A percentile compares a stretch with the other conserved stretches of the same genome.
Conservation (phyloP, 352 stramenopile genomes). For the Phytophthora megakarya region DNA sequence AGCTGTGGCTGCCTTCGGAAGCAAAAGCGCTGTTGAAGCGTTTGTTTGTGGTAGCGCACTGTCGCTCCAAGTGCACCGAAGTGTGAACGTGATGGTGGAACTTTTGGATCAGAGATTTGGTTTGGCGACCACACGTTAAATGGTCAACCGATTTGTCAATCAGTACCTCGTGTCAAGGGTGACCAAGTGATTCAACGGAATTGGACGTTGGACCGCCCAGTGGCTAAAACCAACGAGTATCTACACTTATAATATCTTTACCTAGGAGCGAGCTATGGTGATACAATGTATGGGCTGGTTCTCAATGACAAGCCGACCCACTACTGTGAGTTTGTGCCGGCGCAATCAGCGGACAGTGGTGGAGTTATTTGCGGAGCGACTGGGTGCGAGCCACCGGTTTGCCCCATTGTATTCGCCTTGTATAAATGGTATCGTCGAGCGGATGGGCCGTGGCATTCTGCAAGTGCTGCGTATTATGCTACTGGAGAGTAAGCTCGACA, state of each 20-base stretch:
- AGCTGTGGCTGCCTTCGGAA: constrained; percentile 1
- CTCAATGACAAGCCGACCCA: constrained; percentile 8
- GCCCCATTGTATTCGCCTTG: too few relatives aligned
- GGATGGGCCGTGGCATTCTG: constrained; percentile 13
- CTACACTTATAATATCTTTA: constrained; percentile 14
- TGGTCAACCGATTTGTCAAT: constrained; percentile 8
- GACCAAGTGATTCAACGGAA: not conserved
- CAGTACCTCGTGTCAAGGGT: constrained; percentile 12
- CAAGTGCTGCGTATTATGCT: constrained; percentile 10
- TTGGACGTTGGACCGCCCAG: not conserved
- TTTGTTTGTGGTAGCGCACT: constrained; percentile 11
- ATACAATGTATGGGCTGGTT: constrained; percentile 5
- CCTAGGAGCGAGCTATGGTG: constrained; percentile 23
- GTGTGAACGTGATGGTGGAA: constrained; percentile 18
- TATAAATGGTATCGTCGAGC: too few relatives aligned
- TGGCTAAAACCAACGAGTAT: constrained; percentile 1
- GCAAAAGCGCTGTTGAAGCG: not conserved
- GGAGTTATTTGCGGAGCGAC: too few relatives aligned
- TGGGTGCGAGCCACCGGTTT: too few relatives aligned
- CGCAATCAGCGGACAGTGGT: too few relatives aligned
- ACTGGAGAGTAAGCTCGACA: constrained; percentile 7
- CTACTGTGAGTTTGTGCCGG: constrained; percentile 3
- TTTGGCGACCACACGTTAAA: not conserved
- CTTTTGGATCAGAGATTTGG: constrained; percentile 5
- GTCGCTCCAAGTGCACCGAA: not conserved